Evolutionary conservation across 495 filamentous ascomycete genomes (phyloP).

Genomic region (Penicillium crystallinum): DNA sequence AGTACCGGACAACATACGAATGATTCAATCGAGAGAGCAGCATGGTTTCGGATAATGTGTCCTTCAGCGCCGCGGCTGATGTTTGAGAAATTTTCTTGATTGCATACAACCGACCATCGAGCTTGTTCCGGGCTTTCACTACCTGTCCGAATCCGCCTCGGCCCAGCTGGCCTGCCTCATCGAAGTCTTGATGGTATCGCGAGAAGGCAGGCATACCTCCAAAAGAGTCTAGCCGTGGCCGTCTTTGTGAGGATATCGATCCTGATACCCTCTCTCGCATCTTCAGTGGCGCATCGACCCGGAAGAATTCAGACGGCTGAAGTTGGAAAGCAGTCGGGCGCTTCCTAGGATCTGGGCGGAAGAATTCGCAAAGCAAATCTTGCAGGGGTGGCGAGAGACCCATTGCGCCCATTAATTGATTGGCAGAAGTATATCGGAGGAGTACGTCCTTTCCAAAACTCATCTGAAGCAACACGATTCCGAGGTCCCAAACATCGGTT

Average conservation of each 20-base stretch:
- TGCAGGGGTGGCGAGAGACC: conserved; percentile 68
- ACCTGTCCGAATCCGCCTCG: conserved; percentile 96
- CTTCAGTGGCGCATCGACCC: conserved; percentile 47
- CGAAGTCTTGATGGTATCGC: conserved; percentile 81
- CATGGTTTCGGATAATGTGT: conserved; percentile 87
- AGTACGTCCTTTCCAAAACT: conserved; percentile 77
- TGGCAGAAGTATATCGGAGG: conserved; percentile 72
- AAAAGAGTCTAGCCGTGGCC: conserved; percentile 46
- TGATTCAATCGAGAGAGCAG: conserved; percentile 88
- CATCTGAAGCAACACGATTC: conserved; percentile 87
- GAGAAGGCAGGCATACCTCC: conserved; percentile 46
- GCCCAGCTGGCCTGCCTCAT: conserved; percentile 80
- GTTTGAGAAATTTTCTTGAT: conserved; percentile 92
- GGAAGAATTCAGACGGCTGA: conserved; percentile 81
- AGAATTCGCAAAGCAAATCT: conserved; percentile 76
- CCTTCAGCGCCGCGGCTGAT: conserved; percentile 70
- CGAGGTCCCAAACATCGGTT: conserved; percentile 92
- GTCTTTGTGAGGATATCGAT: conserved; percentile 36
- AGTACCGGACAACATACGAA: conserved; percentile 93
- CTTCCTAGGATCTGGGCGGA: conserved; percentile 76
- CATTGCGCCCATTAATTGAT: conserved; percentile 54
- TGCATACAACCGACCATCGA: conserved; percentile 89
- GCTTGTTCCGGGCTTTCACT: conserved; percentile 90
- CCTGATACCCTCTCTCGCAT: conserved; percentile 33
- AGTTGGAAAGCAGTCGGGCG: conserved; percentile 86